phyloP scores from a whole-genome alignment of 768 basidiomycete species.

The Xerocomellus dryophilus region DNA sequence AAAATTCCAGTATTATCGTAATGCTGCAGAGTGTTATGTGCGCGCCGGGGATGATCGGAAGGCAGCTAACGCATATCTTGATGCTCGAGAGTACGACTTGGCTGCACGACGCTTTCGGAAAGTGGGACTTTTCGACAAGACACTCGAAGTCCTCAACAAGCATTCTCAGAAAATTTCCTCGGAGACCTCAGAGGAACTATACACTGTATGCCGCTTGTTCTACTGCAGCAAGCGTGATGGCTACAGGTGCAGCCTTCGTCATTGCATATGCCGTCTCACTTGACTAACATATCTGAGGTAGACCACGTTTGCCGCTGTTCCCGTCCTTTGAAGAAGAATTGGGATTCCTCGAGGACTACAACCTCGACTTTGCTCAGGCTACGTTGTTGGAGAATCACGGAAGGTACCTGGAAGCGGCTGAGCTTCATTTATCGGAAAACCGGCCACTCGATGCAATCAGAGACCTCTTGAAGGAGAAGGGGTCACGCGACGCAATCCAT shows the following conservation, averaged over 20 bases:
- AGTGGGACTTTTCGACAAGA: slow-evolving; percentile 50
- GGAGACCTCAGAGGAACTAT: slow-evolving; percentile 36
- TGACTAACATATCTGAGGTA: slow-evolving; percentile 23
- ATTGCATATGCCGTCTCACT: background rate
- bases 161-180: slow-evolving; percentile 33
- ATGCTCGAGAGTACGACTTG: slow-evolving; percentile 41
- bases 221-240: slow-evolving; percentile 37
- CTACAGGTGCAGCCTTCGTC: slow-evolving; percentile 15
- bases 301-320: slow-evolving; percentile 50
- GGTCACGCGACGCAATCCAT: slow-evolving; percentile 25
- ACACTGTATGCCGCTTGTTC: slow-evolving; percentile 43
- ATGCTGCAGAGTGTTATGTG: slow-evolving; percentile 48
- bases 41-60: slow-evolving; percentile 35
- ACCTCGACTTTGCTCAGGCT: slow-evolving; percentile 48
- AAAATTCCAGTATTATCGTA: slow-evolving; percentile 37
- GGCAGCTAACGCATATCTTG: slow-evolving; percentile 46
- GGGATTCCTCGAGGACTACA: slow-evolving; percentile 55
- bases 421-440: slow-evolving; percentile 48
- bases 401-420: slow-evolving; percentile 48
- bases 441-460: slow-evolving; percentile 45
- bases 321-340: slow-evolving; percentile 47
- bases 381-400: slow-evolving; percentile 42
- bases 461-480: slow-evolving; percentile 38
- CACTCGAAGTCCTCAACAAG: slow-evolving; percentile 42
- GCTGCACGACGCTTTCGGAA: slow-evolving; percentile 51